Evolutionary conservation across 1,139 yeast genomes (phyloP).

Genomic region (Candida buenavistaensis): DNA sequence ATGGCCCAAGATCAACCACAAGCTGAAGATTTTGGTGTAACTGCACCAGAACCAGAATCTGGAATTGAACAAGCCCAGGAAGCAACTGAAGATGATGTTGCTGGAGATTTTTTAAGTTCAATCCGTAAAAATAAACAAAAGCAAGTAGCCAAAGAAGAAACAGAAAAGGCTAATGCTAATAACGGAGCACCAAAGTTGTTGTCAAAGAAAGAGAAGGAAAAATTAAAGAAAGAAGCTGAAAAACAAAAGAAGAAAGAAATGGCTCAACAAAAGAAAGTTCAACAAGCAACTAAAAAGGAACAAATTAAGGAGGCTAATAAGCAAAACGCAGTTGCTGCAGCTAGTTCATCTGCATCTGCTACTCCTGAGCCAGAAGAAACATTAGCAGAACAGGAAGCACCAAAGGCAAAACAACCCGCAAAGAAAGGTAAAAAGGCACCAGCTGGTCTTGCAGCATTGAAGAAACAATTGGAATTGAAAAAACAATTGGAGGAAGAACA

Average conservation of each 20-base stretch:
- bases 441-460: constrained; percentile 79
- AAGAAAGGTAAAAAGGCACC: constrained; percentile 68
- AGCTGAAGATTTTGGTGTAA: constrained; percentile 53
- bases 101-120: constrained; percentile 77
- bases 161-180: constrained; percentile 42
- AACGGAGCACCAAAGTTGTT: constrained; percentile 64
- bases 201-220: constrained; percentile 96
- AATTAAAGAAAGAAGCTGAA: constrained; percentile 95
- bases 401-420: constrained; percentile 34
- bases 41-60: constrained; percentile 27
- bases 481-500: constrained; percentile 80
- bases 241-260: constrained; percentile 91
- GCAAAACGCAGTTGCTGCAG: constrained; percentile 50
- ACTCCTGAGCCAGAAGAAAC: constrained; percentile 38
- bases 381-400: constrained; percentile 15
- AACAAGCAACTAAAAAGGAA: constrained; percentile 59
- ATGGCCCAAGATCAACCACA: constrained; percentile 53
- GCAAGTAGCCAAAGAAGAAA: constrained; percentile 60
- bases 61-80: constrained; percentile 24
- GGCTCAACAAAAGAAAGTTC: constrained; percentile 79
- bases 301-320: constrained; percentile 67
- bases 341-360: constrained; percentile 29
- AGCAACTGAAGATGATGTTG: constrained; percentile 45
- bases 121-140: constrained; percentile 78
- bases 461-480: constrained; percentile 81